Percentiles rank a stretch among this genome's conserved stretches.
Evolutionary conservation across 1,284 basidiomycete species (phyloP).

Genomic region (Ustilago loliicola): DNA sequence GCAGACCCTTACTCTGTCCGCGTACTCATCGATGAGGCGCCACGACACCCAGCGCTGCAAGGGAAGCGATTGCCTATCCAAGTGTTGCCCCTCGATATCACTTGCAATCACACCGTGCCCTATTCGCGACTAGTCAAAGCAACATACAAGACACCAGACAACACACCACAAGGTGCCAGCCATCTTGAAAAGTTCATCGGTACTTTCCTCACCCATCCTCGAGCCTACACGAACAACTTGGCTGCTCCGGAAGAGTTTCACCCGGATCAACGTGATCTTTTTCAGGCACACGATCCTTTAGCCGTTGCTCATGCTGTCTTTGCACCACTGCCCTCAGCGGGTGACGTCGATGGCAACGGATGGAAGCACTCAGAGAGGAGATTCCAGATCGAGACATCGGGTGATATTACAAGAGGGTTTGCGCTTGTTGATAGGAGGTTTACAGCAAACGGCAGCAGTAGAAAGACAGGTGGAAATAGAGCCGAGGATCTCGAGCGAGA

Average conservation of each 20-base stretch:
- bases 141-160: conserved; percentile 32
- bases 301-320: conserved; percentile 66
- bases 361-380: conserved; percentile 44
- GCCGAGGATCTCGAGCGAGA: conserved; percentile 38
- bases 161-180: conserved; percentile 20
- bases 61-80: conserved; percentile 52
- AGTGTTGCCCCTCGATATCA: conserved; percentile 66
- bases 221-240: conserved; percentile 63
- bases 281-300: conserved; percentile 66
- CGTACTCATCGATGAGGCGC: conserved; percentile 59
- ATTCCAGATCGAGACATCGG: conserved; percentile 64
- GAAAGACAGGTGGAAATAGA: conserved; percentile 41
- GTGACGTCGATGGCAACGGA: conserved; percentile 15
- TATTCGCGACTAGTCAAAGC: conserved; percentile 56
- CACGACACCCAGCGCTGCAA: conserved; percentile 27
- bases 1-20: conserved; percentile 88
- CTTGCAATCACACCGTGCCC: conserved; percentile 59
- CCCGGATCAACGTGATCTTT: conserved; percentile 58
- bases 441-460: conserved; percentile 42
- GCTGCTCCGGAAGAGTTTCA: conserved; percentile 59
- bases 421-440: conserved; percentile 62
- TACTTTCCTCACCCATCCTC: conserved; percentile 59
- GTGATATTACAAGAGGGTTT: conserved; percentile 62
- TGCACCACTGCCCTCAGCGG: conserved; percentile 20
- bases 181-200: conserved; percentile 55